Percentiles rank a stretch among this genome's conserved stretches.
These are phyloP conservation scores for Echium plantagineum DNA, from an alignment of 257 asterid genomes.

Conservation along the genomic window DNA sequence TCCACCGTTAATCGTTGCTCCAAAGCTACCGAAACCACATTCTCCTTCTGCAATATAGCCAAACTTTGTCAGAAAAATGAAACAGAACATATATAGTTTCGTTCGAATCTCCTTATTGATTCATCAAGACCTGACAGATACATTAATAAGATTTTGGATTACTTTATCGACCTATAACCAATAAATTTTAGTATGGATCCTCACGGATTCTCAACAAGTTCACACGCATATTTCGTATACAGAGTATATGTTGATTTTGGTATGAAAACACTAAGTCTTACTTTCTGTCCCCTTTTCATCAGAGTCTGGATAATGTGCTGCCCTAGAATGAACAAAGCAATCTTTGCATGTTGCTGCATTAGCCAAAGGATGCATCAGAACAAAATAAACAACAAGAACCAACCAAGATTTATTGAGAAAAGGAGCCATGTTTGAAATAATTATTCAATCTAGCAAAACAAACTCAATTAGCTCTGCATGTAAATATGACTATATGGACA, in stretches of 20 bases:
- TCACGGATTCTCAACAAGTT: too few species aligned
- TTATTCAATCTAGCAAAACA: conserved; percentile 5
- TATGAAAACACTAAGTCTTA: conserved; percentile 7
- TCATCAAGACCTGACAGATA: too few species aligned
- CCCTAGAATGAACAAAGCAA: conserved; percentile 55
- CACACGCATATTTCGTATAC: neutral
- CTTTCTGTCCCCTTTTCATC: conserved; percentile 71
- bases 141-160: too few species aligned
- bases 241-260: neutral
- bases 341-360: conserved; percentile 42
- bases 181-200: too few species aligned
- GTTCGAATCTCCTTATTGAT: too few species aligned
- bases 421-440: conserved; percentile 18
- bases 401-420: conserved; percentile 10
- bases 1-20: conserved; percentile 69
- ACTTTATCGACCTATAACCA: too few species aligned
- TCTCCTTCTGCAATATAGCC: conserved; percentile 44
- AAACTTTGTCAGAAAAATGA: neutral
- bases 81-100: too few species aligned
- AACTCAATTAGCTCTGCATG: conserved; percentile 16
- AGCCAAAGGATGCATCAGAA: conserved; percentile 24
- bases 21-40: conserved; percentile 64
- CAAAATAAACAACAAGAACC: conserved; percentile 20
- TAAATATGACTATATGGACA: conserved; percentile 1
- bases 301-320: conserved; percentile 62